Evolutionary conservation across 164 flowering plant species (phyloP).

Genomic region (Liquidambar formosana): DNA sequence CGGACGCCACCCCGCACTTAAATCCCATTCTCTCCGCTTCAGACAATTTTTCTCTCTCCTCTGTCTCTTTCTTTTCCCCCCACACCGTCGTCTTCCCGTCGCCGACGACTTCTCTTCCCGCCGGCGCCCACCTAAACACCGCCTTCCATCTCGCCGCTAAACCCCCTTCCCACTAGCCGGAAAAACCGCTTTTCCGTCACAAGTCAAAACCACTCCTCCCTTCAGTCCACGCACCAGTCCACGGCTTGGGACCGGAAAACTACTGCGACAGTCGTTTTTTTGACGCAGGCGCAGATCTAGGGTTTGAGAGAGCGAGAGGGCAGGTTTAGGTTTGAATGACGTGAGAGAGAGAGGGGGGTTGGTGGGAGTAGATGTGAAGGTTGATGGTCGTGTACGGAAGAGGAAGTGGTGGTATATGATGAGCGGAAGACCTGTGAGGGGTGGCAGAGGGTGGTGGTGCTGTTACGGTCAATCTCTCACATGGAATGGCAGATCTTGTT

Average conservation of each 20-base stretch:
- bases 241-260: background rate
- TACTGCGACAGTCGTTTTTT: background rate
- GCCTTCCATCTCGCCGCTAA: background rate
- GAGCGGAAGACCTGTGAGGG: conserved; percentile 44
- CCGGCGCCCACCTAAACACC: background rate
- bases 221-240: background rate
- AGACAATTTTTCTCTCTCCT: conserved; percentile 5
- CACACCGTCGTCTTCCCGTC: conserved; percentile 1
- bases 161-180: background rate
- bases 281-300: background rate
- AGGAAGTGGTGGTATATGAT: conserved; percentile 48
- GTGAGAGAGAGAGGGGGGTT: conserved; percentile 7
- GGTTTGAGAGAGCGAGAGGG: conserved; percentile 1
- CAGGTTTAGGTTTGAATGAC: conserved; percentile 14
- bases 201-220: too few species aligned
- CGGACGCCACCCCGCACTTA: conserved; percentile 28
- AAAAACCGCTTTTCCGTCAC: background rate
- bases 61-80: conserved; percentile 21
- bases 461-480: conserved; percentile 54
- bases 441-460: conserved; percentile 70
- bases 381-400: conserved; percentile 38
- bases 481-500: conserved; percentile 99
- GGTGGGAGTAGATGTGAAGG: conserved; percentile 11
- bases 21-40: conserved; percentile 19
- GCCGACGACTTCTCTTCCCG: background rate